Percentiles rank a stretch among this genome's conserved stretches.
Evolutionary conservation across 106 monocot genomes (phyloP).

Genomic region (Dendrobium officinale): DNA sequence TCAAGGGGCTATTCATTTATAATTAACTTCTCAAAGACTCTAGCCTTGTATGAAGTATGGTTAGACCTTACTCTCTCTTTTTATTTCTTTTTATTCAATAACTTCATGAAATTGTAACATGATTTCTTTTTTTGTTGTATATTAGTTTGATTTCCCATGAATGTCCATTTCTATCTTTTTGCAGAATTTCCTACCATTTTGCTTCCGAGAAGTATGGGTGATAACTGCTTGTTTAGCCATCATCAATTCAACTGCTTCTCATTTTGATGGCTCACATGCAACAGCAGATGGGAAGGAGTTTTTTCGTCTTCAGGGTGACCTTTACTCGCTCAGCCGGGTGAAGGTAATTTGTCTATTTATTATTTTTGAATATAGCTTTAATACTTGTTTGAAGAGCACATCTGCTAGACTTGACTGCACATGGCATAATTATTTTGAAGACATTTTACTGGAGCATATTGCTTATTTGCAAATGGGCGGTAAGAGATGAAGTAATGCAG

Average conservation of each 20-base stretch:
- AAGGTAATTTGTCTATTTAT: slow-evolving; percentile 43
- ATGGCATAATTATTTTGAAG: neutral
- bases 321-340: slow-evolving; percentile 79
- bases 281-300: slow-evolving; percentile 84
- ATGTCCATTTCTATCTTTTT: slow-evolving; percentile 11
- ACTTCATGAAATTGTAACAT: neutral
- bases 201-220: slow-evolving; percentile 94
- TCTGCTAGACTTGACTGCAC: neutral
- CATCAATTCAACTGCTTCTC: slow-evolving; percentile 56
- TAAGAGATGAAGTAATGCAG: neutral
- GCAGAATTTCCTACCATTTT: slow-evolving; percentile 89
- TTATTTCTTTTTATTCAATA: neutral
- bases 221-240: slow-evolving; percentile 79
- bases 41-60: slow-evolving; percentile 76
- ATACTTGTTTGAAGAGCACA: neutral
- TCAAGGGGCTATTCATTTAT: slow-evolving; percentile 85
- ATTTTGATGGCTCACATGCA: slow-evolving; percentile 35
- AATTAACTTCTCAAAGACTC: slow-evolving; percentile 80
- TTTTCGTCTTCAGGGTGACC: slow-evolving; percentile 82
- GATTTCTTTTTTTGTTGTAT: neutral
- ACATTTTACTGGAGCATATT: neutral
- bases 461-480: neutral
- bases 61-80: neutral
- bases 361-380: neutral
- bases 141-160: neutral